Evolutionary conservation across 106 monocot genomes (phyloP).

Genomic region (Dendrobium officinale): DNA sequence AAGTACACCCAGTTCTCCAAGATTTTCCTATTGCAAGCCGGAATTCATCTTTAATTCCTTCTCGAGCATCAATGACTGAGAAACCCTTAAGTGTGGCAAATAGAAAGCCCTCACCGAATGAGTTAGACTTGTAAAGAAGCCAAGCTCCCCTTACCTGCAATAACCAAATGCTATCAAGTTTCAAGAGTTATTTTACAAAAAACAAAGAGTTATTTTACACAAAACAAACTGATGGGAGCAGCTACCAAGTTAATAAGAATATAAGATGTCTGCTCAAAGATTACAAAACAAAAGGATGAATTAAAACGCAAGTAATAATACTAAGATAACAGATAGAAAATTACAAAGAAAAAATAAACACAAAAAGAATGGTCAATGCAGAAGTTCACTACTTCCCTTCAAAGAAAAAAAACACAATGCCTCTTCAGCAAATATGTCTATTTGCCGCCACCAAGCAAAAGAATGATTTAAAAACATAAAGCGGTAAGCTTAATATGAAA

Average conservation of each 20-base stretch:
- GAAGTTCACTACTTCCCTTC: no score
- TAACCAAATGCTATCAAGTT: constrained; percentile 7
- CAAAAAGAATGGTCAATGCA: no score
- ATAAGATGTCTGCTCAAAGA: neutral
- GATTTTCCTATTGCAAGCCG: constrained; percentile 89
- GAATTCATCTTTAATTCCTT: constrained; percentile 80
- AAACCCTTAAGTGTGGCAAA: constrained; percentile 89
- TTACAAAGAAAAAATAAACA: no score
- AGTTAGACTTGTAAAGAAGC: constrained; percentile 86
- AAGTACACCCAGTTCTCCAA: constrained; percentile 16
- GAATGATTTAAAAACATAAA: neutral
- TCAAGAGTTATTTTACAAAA: neutral
- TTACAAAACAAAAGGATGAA: no score
- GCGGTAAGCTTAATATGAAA: no score
- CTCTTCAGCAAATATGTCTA: neutral
- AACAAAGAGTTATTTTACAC: neutral
- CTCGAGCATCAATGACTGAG: constrained; percentile 85
- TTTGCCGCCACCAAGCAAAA: neutral
- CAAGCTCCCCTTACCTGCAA: constrained; percentile 78
- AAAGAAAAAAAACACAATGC: no score
- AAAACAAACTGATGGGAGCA: neutral
- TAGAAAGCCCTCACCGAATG: constrained; percentile 60
- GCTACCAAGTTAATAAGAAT: neutral
- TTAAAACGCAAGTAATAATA: no score
- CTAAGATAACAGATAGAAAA: no score